Evolutionary conservation across 192 early-diverging fungal genomes (phyloP).

Genomic region (Backusella psychrophila): DNA sequence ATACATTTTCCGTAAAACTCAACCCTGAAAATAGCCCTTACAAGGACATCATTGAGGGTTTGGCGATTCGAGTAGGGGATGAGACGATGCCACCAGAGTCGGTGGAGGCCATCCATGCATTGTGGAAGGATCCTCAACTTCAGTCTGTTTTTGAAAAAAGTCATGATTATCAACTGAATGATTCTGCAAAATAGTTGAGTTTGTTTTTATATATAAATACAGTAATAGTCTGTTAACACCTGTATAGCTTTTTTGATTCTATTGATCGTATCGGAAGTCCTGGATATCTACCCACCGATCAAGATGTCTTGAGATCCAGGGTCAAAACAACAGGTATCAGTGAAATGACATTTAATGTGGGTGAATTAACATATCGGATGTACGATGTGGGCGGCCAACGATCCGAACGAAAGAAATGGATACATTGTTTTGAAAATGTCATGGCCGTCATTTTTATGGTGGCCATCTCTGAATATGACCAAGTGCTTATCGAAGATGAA

Average conservation of each 20-base stretch:
- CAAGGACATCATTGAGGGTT: constrained; percentile 66
- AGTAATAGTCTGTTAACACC: not conserved
- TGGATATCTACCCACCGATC: constrained; percentile 86
- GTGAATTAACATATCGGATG: constrained; percentile 91
- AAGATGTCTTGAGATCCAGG: constrained; percentile 92
- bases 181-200: constrained; percentile 86
- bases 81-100: constrained; percentile 76
- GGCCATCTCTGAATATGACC: constrained; percentile 93
- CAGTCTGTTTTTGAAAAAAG: constrained; percentile 73
- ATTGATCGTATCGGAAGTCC: constrained; percentile 81
- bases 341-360: constrained; percentile 88
- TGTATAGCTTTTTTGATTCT: constrained; percentile 82
- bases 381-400: constrained; percentile 97
- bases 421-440: constrained; percentile 97
- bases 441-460: constrained; percentile 93
- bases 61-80: constrained; percentile 81
- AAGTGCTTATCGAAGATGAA: constrained; percentile 93
- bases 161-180: constrained; percentile 93
- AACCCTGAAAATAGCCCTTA: constrained; percentile 67
- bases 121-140: constrained; percentile 86
- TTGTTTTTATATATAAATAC: constrained; percentile 26
- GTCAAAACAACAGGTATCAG: constrained; percentile 97
- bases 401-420: constrained; percentile 98
- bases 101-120: constrained; percentile 69
- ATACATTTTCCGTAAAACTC: constrained; percentile 70